Conservation (phyloP, 1,284 basidiomycete genomes). For the Spongiforma sp. region DNA sequence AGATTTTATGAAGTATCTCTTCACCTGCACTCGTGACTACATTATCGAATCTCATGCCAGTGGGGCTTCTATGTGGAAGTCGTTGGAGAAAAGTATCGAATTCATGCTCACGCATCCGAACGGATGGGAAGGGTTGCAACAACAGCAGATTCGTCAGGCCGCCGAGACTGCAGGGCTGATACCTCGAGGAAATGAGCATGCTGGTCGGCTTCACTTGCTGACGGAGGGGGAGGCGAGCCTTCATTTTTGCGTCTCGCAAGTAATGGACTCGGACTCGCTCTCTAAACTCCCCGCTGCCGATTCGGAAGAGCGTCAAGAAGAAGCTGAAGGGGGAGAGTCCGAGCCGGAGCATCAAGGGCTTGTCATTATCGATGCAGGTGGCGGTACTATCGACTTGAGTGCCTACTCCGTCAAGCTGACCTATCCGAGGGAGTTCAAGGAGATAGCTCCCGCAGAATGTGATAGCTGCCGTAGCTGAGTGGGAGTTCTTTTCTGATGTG, state of each 20-base stretch:
- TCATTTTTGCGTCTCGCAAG: conserved; percentile 47
- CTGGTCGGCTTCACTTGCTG: neutral
- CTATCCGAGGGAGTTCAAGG: conserved; percentile 38
- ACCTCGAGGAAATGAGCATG: neutral
- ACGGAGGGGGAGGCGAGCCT: conserved; percentile 36
- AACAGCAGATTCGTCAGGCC: neutral
- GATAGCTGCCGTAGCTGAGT: conserved; percentile 4
- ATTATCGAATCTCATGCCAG: neutral
- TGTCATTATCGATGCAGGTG: conserved; percentile 56
- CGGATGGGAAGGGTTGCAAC: neutral
- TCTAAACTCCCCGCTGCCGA: conserved; percentile 14
- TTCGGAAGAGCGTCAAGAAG: conserved; percentile 19
- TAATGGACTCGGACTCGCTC: conserved; percentile 36
- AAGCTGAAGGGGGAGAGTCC: conserved; percentile 6
- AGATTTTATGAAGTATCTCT: neutral
- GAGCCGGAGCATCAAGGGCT: conserved; percentile 42
- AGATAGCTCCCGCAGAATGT: conserved; percentile 47
- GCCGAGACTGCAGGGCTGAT: neutral
- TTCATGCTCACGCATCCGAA: neutral
- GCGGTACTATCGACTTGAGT: conserved; percentile 63
- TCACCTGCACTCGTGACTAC: neutral
- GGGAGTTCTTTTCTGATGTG: neutral
- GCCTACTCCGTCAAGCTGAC: conserved; percentile 45
- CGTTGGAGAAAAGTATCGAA: neutral
- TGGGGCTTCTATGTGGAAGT: neutral